phyloP scores from a whole-genome alignment of 495 filamentous ascomycete genomes.

The Neurospora sp. region DNA sequence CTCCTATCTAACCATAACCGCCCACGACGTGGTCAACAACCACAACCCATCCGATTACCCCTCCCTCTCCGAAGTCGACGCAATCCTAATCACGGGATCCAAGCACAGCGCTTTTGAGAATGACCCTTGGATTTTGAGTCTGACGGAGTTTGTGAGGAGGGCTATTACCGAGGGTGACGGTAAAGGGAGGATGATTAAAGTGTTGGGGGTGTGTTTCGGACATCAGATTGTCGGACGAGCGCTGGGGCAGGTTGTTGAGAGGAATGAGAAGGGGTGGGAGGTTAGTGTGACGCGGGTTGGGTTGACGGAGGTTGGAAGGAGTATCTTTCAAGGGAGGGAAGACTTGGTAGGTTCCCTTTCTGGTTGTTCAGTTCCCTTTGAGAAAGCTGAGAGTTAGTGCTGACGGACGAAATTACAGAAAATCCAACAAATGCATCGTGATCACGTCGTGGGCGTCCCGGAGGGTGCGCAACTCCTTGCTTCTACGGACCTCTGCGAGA shows the following conservation, averaged over 20 bases:
- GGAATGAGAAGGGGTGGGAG: conserved; percentile 70
- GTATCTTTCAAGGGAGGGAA: conserved; percentile 55
- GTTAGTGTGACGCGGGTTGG: conserved; percentile 59
- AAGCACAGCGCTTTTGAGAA: conserved; percentile 46
- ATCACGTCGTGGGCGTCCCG: conserved; percentile 61
- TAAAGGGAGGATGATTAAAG: conserved; percentile 40
- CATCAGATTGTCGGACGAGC: conserved; percentile 84
- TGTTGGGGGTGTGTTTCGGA: conserved; percentile 82
- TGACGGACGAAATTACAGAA: conserved; percentile 10
- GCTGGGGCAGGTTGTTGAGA: conserved; percentile 55
- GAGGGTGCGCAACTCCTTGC: conserved; percentile 52
- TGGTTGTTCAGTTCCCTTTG: not conserved
- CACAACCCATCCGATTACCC: conserved; percentile 42
- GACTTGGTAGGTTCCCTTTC: conserved; percentile 45
- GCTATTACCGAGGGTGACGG: conserved; percentile 17
- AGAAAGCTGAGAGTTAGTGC: not conserved
- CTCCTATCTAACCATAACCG: conserved; percentile 46
- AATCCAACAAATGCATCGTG: conserved; percentile 85
- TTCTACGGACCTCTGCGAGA: conserved; percentile 51
- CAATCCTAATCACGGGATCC: conserved; percentile 71
- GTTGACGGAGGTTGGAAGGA: conserved; percentile 59
- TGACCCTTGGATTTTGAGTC: conserved; percentile 62
- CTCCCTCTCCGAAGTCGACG: conserved; percentile 62
- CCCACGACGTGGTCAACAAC: conserved; percentile 56
- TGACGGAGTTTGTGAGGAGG: conserved; percentile 59